Percentiles rank a stretch among this genome's conserved stretches.
These are phyloP conservation scores for Grifola frondosa DNA, from an alignment of 1,284 basidiomycete genomes.

Conservation along the genomic window DNA sequence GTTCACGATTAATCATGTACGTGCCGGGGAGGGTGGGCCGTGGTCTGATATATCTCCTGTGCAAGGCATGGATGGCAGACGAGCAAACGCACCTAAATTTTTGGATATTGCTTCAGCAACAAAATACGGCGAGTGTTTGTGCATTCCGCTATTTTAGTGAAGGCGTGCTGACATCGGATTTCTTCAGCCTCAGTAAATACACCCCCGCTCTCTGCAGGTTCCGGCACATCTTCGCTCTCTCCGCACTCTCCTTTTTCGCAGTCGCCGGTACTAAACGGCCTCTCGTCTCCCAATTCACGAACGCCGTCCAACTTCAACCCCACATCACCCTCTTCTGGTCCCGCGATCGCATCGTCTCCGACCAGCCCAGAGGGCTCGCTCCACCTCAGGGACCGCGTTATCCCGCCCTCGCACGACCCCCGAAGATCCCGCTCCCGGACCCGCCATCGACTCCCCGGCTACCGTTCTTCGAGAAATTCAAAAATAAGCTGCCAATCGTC, in stretches of 20 bases:
- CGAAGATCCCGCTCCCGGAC: slow-evolving; percentile 34
- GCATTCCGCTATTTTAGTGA: background rate
- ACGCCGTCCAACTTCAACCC: slow-evolving; percentile 20
- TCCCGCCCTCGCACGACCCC: slow-evolving; percentile 26
- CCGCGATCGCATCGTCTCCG: slow-evolving; percentile 30
- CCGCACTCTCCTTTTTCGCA: slow-evolving; percentile 37
- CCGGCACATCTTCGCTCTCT: slow-evolving; percentile 33
- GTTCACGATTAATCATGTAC: slow-evolving; percentile 38
- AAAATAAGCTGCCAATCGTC: slow-evolving; percentile 30
- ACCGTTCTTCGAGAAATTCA: slow-evolving; percentile 52
- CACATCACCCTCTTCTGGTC: slow-evolving; percentile 21
- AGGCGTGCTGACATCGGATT: slow-evolving; percentile 3
- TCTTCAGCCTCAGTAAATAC: slow-evolving; percentile 24
- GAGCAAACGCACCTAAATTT: slow-evolving; percentile 48
- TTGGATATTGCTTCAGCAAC: slow-evolving; percentile 47
- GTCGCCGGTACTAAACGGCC: slow-evolving; percentile 20
- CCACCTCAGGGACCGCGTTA: slow-evolving; percentile 24
- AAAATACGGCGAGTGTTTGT: slow-evolving; percentile 23
- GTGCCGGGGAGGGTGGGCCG: slow-evolving; percentile 3
- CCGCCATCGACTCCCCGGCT: slow-evolving; percentile 36
- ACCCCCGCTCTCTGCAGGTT: slow-evolving; percentile 37
- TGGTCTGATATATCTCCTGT: slow-evolving; percentile 17
- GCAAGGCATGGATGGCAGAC: slow-evolving; percentile 35
- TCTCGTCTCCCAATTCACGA: slow-evolving; percentile 15
- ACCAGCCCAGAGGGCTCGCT: slow-evolving; percentile 18